Conservation (phyloP, 2,329 filamentous ascomycete genomes). For the Sporothrix euskadiensis region DNA sequence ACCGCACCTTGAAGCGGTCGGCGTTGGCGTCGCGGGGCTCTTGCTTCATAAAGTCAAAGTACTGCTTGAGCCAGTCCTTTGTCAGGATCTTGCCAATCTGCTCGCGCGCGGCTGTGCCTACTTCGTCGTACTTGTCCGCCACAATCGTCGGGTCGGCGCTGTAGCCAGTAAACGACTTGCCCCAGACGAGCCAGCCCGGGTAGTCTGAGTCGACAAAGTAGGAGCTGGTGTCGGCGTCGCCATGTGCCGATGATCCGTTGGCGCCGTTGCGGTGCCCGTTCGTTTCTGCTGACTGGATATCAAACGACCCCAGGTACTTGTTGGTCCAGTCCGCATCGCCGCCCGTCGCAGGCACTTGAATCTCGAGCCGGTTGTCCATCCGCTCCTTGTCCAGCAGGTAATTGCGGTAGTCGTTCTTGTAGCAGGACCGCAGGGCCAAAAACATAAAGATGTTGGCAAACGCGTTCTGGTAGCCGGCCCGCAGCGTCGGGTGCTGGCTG, state of each 20-base stretch:
- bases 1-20: constrained; percentile 84
- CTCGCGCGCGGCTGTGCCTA: constrained; percentile 70
- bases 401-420: constrained; percentile 82
- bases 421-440: constrained; percentile 82
- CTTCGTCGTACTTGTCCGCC: constrained; percentile 69
- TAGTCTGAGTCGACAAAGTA: constrained; percentile 92
- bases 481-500: constrained; percentile 84
- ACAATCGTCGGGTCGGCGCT: constrained; percentile 69
- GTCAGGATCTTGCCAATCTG: constrained; percentile 81
- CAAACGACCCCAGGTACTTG: constrained; percentile 75
- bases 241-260: constrained; percentile 42
- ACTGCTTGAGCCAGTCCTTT: constrained; percentile 80
- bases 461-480: constrained; percentile 77
- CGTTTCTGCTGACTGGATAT: constrained; percentile 44
- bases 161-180: constrained; percentile 79
- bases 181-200: constrained; percentile 96
- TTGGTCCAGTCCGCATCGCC: constrained; percentile 77
- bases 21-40: constrained; percentile 33
- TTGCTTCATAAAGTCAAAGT: constrained; percentile 70
- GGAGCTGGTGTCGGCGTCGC: constrained; percentile 43
- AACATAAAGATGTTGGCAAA: constrained; percentile 77
- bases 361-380: constrained; percentile 72
- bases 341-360: constrained; percentile 62
- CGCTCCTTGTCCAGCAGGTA: constrained; percentile 80
- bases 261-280: constrained; percentile 41